Conservation (phyloP, 805 yeast genomes). For the Saccharomycopsis capsularis region DNA sequence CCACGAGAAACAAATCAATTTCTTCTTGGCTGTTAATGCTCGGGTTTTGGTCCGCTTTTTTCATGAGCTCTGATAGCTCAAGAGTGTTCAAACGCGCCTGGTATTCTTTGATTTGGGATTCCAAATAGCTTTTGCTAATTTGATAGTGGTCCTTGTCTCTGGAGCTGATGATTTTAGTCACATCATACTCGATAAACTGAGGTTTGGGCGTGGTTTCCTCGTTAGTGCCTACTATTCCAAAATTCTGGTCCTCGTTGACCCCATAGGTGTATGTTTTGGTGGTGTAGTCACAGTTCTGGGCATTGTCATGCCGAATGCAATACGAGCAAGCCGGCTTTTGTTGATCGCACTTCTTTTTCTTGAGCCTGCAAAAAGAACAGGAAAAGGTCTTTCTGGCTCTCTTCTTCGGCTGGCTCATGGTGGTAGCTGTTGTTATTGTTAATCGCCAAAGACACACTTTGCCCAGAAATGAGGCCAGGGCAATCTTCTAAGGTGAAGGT, state of each 20-base stretch:
- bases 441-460: too few species aligned
- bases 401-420: neutral
- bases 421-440: too few species aligned
- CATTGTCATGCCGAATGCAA: constrained; percentile 7
- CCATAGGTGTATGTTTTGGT: neutral
- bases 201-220: neutral
- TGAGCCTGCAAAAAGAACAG: constrained; percentile 13
- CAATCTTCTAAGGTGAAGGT: too few species aligned
- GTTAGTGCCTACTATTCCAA: neutral
- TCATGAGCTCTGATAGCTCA: neutral
- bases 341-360: constrained; percentile 18
- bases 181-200: neutral
- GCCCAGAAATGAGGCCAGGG: too few species aligned
- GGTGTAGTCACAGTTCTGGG: constrained; percentile 2
- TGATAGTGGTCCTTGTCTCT: neutral
- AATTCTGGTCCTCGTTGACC: neutral
- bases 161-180: neutral
- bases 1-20: neutral
- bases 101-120: neutral
- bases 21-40: neutral
- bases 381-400: constrained; percentile 12
- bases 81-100: neutral
- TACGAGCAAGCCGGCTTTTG: constrained; percentile 16
- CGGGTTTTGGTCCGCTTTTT: neutral
- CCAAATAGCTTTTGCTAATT: neutral